Percentiles rank a stretch among this genome's conserved stretches.
Evolutionary conservation across 2,329 filamentous ascomycete genomes (phyloP).

Genomic region (Penicillium hordei): DNA sequence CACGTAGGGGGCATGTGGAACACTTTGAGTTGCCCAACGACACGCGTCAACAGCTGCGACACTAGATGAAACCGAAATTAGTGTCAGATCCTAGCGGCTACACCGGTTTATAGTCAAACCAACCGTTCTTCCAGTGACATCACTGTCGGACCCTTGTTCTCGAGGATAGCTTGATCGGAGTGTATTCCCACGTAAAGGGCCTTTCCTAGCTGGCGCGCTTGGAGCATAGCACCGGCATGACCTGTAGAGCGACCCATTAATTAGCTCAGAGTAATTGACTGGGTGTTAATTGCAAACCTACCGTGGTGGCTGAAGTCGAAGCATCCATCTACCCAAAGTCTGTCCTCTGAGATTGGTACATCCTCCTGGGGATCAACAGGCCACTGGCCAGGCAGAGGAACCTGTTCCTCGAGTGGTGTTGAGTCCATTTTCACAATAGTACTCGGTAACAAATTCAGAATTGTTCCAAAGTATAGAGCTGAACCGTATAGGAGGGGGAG

Average conservation of each 20-base stretch:
- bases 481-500: background rate
- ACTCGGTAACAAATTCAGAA: background rate
- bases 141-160: slow-evolving; percentile 96
- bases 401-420: slow-evolving; percentile 30
- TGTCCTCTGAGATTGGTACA: slow-evolving; percentile 60
- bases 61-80: slow-evolving; percentile 44
- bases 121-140: slow-evolving; percentile 89
- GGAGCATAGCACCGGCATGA: slow-evolving; percentile 94
- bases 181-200: slow-evolving; percentile 92
- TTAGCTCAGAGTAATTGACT: slow-evolving; percentile 14
- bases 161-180: slow-evolving; percentile 90
- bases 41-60: slow-evolving; percentile 90
- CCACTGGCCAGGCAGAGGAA: slow-evolving; percentile 59
- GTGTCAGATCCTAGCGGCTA: background rate
- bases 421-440: slow-evolving; percentile 12
- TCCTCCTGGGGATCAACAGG: slow-evolving; percentile 65
- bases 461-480: background rate
- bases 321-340: slow-evolving; percentile 98
- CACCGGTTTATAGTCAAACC: slow-evolving; percentile 20
- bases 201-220: slow-evolving; percentile 85
- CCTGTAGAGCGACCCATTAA: slow-evolving; percentile 51
- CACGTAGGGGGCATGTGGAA: slow-evolving; percentile 89
- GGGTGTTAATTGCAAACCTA: slow-evolving; percentile 39
- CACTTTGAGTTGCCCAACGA: slow-evolving; percentile 83
- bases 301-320: slow-evolving; percentile 99